Evolutionary conservation across 176 grass and related monocot genomes (phyloP), one percentile per base, ranked within the genome.

Genomic region (Lolium perenne): DNA sequence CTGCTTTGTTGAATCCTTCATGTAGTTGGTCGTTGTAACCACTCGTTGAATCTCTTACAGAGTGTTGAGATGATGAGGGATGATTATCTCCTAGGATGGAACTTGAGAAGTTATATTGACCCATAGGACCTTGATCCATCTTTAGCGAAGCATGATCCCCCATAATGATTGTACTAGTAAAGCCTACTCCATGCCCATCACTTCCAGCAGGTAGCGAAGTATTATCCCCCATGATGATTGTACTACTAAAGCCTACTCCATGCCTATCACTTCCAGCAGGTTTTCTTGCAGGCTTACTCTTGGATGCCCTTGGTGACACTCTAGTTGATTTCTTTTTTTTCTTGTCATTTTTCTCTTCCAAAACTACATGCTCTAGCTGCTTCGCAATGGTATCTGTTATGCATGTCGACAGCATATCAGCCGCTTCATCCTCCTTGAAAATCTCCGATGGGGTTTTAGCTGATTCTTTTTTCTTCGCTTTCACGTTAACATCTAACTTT

Each of bases 381-480:
- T 93, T 96, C 1, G 83, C 89, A 88, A 99, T 96, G 21, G 85
- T 90, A 78, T 94, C 66, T 53, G 92, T 94, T 82, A 92, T 92
- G 90, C 90, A 88, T 85, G 90, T 71, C 10, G 54, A 85, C 47
- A 85, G 32, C 77, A 85, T 81, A 71, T 62, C 64, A 1, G 32
- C 71, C 20, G 85, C 86, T 47, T 77, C 82, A 60, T 88, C 82
- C 86, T 83, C 50, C 41, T 86, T 77, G 32, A 86, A 66, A 38
- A 80, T 76, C 70, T 94, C 81, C 3, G 49, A 89, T 46, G 70
- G 80, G 51, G 78, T 20, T 82, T 88, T 86, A 38, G n/a, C 69
- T 83, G 41, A 63, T 23, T 70, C 90, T 17, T 80, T 88, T 81
- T 51, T 74, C 64, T 72, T 83, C 51, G 32, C 77, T 51, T 48